These are phyloP conservation scores for Lepraria neglecta DNA, from an alignment of 495 filamentous ascomycete species.

Conservation along the genomic window DNA sequence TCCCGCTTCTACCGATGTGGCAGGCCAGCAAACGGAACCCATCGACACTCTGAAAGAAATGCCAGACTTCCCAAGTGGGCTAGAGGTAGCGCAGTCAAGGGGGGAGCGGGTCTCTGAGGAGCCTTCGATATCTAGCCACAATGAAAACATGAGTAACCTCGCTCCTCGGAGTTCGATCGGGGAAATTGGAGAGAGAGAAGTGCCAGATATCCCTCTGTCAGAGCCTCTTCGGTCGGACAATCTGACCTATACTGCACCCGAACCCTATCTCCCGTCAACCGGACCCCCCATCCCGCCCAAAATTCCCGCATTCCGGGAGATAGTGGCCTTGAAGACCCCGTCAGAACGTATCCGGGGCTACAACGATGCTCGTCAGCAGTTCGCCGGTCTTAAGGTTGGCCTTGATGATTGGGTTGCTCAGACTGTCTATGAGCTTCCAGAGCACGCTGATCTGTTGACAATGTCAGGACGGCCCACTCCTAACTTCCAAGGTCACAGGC, in stretches of 20 bases:
- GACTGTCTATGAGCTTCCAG: constrained; percentile 45
- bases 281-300: constrained; percentile 35
- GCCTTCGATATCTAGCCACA: constrained; percentile 2
- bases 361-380: constrained; percentile 61
- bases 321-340: constrained; percentile 54
- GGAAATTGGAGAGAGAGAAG: background rate
- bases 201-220: constrained; percentile 5
- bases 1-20: background rate
- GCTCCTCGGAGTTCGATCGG: background rate
- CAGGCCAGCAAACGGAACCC: background rate
- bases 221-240: background rate
- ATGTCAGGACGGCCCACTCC: constrained; percentile 33
- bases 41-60: constrained; percentile 1
- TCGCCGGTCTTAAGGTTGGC: constrained; percentile 65
- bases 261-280: background rate
- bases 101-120: background rate
- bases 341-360: constrained; percentile 63
- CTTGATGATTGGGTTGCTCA: constrained; percentile 63
- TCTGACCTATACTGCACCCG: background rate
- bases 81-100: constrained; percentile 5
- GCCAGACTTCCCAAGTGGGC: background rate
- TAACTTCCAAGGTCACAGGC: constrained; percentile 28
- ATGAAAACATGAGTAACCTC: background rate
- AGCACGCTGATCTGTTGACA: constrained; percentile 43
- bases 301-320: constrained; percentile 61